phyloP scores from a whole-genome alignment of 805 yeast species.

The Nakazawaea holstii region DNA sequence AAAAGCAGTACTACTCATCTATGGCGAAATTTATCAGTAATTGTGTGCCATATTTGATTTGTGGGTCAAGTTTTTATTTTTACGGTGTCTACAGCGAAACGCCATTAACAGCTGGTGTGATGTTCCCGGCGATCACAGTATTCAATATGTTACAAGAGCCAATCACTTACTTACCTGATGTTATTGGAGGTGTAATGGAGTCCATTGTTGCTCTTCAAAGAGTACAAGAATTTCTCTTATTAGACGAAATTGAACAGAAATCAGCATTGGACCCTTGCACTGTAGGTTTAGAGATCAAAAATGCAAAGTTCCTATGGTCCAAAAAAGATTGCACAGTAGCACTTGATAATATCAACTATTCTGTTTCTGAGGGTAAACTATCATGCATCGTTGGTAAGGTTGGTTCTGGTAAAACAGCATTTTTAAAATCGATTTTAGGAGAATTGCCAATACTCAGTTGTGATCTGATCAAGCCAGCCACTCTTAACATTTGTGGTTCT shows the following conservation, averaged over 20 bases:
- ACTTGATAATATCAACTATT: slow-evolving; percentile 40
- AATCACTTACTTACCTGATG: slow-evolving; percentile 40
- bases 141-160: slow-evolving; percentile 43
- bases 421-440: slow-evolving; percentile 50
- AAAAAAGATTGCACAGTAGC: slow-evolving; percentile 29
- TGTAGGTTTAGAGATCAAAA: slow-evolving; percentile 36
- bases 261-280: no score
- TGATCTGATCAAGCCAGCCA: slow-evolving; percentile 18
- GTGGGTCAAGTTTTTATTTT: slow-evolving; percentile 41
- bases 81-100: slow-evolving; percentile 30
- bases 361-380: slow-evolving; percentile 44
- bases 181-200: slow-evolving; percentile 41
- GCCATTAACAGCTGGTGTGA: slow-evolving; percentile 50
- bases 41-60: slow-evolving; percentile 45
- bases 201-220: slow-evolving; percentile 45
- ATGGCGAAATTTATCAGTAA: slow-evolving; percentile 40
- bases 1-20: slow-evolving; percentile 33
- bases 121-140: slow-evolving; percentile 50
- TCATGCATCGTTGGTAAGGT: slow-evolving; percentile 62
- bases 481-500: slow-evolving; percentile 29
- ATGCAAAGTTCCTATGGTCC: slow-evolving; percentile 53
- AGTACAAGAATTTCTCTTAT: slow-evolving; percentile 34
- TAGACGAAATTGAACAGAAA: slow-evolving; percentile 32
- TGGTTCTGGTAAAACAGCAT: slow-evolving; percentile 62
- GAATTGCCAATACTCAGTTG: slow-evolving; percentile 35